Evolutionary conservation across 371 early-diverging fungal species (phyloP).

Genomic region (Mortierella sp.): DNA sequence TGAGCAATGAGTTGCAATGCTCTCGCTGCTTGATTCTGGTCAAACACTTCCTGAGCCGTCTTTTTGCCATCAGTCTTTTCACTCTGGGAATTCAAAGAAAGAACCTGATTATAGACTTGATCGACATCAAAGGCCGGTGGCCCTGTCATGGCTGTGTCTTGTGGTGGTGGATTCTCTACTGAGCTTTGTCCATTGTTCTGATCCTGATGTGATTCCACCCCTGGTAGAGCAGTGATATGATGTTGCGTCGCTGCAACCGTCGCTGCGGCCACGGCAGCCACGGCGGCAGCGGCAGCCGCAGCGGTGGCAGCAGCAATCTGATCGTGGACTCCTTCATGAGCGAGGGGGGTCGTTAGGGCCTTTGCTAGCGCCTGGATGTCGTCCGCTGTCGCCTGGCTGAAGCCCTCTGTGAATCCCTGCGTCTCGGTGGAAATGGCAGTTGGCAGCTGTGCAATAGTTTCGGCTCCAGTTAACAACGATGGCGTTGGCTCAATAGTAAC

Average conservation of each 20-base stretch:
- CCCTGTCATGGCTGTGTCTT: slow-evolving; percentile 3
- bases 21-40: slow-evolving; percentile 3
- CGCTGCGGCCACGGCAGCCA: slow-evolving; percentile 16
- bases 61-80: not conserved
- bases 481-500: too few relatives aligned
- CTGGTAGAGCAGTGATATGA: not conserved
- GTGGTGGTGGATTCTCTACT: not conserved
- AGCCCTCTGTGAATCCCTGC: slow-evolving; percentile 20
- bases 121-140: slow-evolving; percentile 3
- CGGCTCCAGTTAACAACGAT: too few relatives aligned
- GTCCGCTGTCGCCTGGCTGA: slow-evolving; percentile 29
- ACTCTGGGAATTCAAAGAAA: not conserved
- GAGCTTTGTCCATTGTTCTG: too few relatives aligned
- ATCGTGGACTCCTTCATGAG: not conserved
- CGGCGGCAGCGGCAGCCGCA: slow-evolving; percentile 23
- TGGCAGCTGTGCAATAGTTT: too few relatives aligned
- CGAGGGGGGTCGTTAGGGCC: not conserved
- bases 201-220: too few relatives aligned
- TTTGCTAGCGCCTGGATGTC: slow-evolving; percentile 25
- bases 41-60: not conserved
- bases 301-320: slow-evolving; percentile 9
- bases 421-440: not conserved
- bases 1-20: slow-evolving; percentile 1
- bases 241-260: not conserved
- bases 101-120: not conserved